Conservation (phyloP, 1,284 basidiomycete species). For the Marasmius tenuissimus region DNA sequence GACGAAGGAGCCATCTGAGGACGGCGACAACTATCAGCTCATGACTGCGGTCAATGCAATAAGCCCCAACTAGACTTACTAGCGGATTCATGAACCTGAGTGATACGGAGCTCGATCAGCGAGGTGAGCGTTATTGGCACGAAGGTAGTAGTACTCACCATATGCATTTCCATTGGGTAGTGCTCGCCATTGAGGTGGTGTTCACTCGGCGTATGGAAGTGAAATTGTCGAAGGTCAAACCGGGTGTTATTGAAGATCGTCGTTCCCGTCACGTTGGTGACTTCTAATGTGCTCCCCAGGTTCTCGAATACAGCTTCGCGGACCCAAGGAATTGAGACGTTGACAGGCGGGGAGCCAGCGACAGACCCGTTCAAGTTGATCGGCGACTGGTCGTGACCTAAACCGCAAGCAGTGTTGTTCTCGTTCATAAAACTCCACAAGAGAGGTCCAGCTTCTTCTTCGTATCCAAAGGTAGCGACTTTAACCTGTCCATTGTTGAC, state of each 20-base stretch:
- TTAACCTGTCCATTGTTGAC: neutral
- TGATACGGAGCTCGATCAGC: neutral
- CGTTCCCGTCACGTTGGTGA: conserved; percentile 4
- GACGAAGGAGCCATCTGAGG: neutral
- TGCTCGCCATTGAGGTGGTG: conserved; percentile 10
- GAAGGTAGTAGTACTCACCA: conserved; percentile 5
- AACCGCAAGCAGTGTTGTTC: neutral
- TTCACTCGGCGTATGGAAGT: conserved; percentile 13
- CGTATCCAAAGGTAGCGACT: neutral
- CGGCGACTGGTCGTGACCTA: neutral
- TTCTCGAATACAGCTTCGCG: conserved; percentile 7
- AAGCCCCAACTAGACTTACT: no score
- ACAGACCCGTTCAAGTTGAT: neutral
- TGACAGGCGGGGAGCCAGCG: neutral
- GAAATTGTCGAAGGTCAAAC: conserved; percentile 10
- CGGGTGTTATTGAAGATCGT: conserved; percentile 6
- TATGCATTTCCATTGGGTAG: conserved; percentile 13
- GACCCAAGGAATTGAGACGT: neutral
- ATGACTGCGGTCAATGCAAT: no score
- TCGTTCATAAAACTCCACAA: neutral
- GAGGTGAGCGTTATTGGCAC: no score
- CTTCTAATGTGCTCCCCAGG: conserved; percentile 9
- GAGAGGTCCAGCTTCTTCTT: neutral
- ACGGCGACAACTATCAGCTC: neutral
- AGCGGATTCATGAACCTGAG: neutral